Evolutionary conservation across 2,329 filamentous ascomycete species (phyloP).

Genomic region (Aspergillus fijiensis): DNA sequence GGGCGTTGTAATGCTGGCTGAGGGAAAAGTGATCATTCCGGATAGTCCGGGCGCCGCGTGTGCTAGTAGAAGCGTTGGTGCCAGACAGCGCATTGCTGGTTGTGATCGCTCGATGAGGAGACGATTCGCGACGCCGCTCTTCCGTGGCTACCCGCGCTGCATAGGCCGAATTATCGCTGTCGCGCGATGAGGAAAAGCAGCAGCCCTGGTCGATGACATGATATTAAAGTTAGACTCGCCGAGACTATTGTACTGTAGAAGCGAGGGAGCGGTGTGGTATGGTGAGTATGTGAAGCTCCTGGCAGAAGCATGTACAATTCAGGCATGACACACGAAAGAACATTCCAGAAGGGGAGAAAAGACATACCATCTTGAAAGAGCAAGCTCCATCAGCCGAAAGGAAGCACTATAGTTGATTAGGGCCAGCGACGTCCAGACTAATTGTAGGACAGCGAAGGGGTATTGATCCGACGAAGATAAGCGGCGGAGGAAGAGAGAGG

Average conservation of each 20-base stretch:
- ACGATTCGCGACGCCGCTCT: slow-evolving; percentile 24
- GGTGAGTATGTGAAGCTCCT: background rate
- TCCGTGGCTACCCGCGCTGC: slow-evolving; percentile 23
- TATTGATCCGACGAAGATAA: background rate
- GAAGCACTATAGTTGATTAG: background rate
- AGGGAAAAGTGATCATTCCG: slow-evolving; percentile 30
- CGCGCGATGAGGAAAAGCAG: slow-evolving; percentile 41
- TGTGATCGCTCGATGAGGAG: slow-evolving; percentile 16
- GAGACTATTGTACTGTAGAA: background rate
- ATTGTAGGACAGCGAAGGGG: background rate
- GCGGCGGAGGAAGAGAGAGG: slow-evolving; percentile 5
- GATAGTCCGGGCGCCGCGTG: slow-evolving; percentile 11
- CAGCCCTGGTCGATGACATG: slow-evolving; percentile 35
- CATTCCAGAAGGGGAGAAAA: background rate
- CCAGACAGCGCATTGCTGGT: slow-evolving; percentile 15
- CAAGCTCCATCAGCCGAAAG: slow-evolving; percentile 8
- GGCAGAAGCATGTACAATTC: background rate
- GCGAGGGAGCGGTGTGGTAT: background rate
- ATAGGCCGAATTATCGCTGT: slow-evolving; percentile 27
- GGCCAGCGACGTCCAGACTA: background rate
- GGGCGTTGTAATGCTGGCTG: slow-evolving; percentile 66
- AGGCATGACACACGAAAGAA: background rate
- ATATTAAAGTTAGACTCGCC: background rate
- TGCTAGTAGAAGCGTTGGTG: slow-evolving; percentile 19
- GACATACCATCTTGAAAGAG: slow-evolving; percentile 3